These are phyloP conservation scores for Thielaviopsis ethacetica DNA, from an alignment of 2,329 filamentous ascomycete species.

Conservation along the genomic window DNA sequence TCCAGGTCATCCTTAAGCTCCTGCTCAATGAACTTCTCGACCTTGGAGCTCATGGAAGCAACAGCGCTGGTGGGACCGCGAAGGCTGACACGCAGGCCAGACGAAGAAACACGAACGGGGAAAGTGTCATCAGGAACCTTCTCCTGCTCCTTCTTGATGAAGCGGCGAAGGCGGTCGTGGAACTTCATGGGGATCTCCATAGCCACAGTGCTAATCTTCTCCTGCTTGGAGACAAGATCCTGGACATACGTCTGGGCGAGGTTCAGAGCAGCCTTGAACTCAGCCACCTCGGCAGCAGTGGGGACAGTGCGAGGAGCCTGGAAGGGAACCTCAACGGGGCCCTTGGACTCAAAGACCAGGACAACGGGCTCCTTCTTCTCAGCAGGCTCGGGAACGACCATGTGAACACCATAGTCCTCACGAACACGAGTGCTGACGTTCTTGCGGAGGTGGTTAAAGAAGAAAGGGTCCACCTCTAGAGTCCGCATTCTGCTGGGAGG, in stretches of 20 bases:
- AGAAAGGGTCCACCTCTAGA: slow-evolving; percentile 60
- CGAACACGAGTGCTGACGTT: slow-evolving; percentile 48
- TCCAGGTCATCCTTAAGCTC: slow-evolving; percentile 90
- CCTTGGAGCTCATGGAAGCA: slow-evolving; percentile 53
- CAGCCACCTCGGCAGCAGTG: slow-evolving; percentile 19
- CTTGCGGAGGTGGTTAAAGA: slow-evolving; percentile 54
- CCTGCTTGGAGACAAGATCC: slow-evolving; percentile 42
- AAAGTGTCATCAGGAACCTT: slow-evolving; percentile 37
- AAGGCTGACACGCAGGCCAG: slow-evolving; percentile 49
- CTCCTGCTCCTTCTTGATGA: slow-evolving; percentile 49
- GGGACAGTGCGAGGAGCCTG: slow-evolving; percentile 32
- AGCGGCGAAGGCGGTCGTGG: slow-evolving; percentile 45
- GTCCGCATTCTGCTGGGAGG: slow-evolving; percentile 55
- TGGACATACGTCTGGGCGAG: slow-evolving; percentile 42
- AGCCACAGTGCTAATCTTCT: slow-evolving; percentile 31
- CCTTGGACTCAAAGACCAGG: slow-evolving; percentile 58
- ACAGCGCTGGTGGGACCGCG: slow-evolving; percentile 63
- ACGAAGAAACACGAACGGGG: slow-evolving; percentile 40
- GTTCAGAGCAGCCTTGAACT: slow-evolving; percentile 39
- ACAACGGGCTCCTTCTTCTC: slow-evolving; percentile 47
- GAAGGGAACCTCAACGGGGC: slow-evolving; percentile 29
- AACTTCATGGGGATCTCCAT: slow-evolving; percentile 39
- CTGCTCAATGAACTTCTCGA: slow-evolving; percentile 65
- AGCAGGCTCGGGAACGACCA: slow-evolving; percentile 50
- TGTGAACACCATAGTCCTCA: slow-evolving; percentile 52